phyloP scores from a whole-genome alignment of 805 yeast species.

The Hanseniaspora mollemarum region DNA sequence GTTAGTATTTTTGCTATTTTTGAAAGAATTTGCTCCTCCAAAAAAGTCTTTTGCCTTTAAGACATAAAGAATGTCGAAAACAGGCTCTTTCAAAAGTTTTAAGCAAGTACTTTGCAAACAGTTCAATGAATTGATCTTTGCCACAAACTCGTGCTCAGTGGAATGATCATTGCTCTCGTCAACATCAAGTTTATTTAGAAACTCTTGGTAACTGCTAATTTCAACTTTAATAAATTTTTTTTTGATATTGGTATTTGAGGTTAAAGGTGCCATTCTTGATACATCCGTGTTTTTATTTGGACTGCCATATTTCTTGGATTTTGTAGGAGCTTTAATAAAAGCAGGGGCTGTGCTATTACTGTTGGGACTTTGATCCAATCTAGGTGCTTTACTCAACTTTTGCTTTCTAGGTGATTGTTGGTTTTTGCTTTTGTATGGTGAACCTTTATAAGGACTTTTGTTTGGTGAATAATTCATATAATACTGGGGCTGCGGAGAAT shows the following conservation, averaged over 20 bases:
- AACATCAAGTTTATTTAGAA: not conserved
- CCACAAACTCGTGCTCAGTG: not conserved
- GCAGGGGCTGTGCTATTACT: not conserved
- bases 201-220: not conserved
- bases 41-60: not conserved
- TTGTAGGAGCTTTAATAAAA: not conserved
- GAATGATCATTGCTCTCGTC: not conserved
- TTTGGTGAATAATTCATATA: not conserved
- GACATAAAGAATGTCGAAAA: constrained; percentile 8
- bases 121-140: constrained; percentile 4
- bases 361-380: too few relatives aligned
- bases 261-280: constrained; percentile 1
- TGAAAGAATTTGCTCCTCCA: not conserved
- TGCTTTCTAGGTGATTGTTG: constrained; percentile 1
- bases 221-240: constrained; percentile 2
- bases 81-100: constrained; percentile 12
- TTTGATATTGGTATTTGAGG: constrained; percentile 11
- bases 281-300: not conserved
- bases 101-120: constrained; percentile 1
- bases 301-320: not conserved
- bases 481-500: not conserved
- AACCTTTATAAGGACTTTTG: not conserved
- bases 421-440: not conserved
- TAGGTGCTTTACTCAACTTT: not conserved
- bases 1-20: not conserved